Evolutionary conservation across 1,284 basidiomycete genomes (phyloP).

Genomic region (Austroboletus sp.): DNA sequence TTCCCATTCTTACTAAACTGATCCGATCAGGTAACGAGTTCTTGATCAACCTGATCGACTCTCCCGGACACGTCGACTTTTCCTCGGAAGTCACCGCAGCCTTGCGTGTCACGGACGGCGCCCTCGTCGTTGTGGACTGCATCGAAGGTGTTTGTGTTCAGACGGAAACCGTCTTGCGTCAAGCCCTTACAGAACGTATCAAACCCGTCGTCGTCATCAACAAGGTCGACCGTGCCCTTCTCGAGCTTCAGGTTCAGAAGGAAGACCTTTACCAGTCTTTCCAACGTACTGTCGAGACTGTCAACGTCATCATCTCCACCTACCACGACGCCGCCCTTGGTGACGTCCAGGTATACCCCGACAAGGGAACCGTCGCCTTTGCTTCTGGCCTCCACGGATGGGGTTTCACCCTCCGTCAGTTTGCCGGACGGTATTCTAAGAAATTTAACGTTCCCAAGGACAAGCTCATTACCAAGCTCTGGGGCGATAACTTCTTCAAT

Average conservation of each 20-base stretch:
- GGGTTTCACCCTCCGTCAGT: slow-evolving; percentile 98
- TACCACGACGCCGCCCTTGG: slow-evolving; percentile 94
- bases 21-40: slow-evolving; percentile 76
- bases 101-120: slow-evolving; percentile 98
- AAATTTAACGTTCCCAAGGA: slow-evolving; percentile 99
- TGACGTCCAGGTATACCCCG: slow-evolving; percentile 98
- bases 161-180: slow-evolving; percentile 98
- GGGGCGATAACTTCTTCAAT: slow-evolving; percentile 99
- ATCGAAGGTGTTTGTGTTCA: slow-evolving; percentile 99
- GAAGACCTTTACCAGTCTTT: slow-evolving; percentile 98
- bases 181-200: slow-evolving; percentile 96
- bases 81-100: slow-evolving; percentile 99
- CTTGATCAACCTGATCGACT: slow-evolving; percentile 99
- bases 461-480: slow-evolving; percentile 96
- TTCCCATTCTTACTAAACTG: slow-evolving; percentile 9
- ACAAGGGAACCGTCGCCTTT: slow-evolving; percentile 97
- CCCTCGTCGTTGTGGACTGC: slow-evolving; percentile 97
- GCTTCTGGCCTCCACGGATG: slow-evolving; percentile 99
- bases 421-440: slow-evolving; percentile 92
- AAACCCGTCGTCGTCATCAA: slow-evolving; percentile 99
- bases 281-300: slow-evolving; percentile 94
- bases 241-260: slow-evolving; percentile 96
- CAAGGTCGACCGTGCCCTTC: slow-evolving; percentile 99
- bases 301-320: slow-evolving; percentile 98
- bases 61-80: slow-evolving; percentile 99